These are phyloP conservation scores for Penicillium sp. DNA, from an alignment of 2,329 filamentous ascomycete genomes.

Conservation along the genomic window DNA sequence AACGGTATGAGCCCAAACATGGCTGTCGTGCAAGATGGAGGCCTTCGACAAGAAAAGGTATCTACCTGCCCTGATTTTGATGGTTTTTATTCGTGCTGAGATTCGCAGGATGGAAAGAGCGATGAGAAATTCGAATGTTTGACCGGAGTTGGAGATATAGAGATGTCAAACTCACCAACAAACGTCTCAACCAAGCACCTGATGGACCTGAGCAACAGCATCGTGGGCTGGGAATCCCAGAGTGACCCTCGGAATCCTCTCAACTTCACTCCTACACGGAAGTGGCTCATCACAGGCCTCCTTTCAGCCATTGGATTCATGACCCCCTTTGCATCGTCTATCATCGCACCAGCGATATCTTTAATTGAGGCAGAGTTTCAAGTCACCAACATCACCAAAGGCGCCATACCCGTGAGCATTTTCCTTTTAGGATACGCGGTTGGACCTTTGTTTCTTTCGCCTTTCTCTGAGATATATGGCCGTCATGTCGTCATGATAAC, in stretches of 20 bases:
- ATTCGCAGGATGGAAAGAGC: not conserved
- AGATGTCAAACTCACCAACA: not conserved
- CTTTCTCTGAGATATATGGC: conserved; percentile 65
- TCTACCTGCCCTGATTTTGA: not conserved
- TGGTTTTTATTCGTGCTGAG: not conserved
- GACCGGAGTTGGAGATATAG: not conserved
- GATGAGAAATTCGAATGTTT: not conserved
- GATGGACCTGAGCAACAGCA: not conserved
- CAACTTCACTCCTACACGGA: not conserved
- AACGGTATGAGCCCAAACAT: too few species aligned
- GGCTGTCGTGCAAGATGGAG: not conserved
- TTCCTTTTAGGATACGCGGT: conserved; percentile 51
- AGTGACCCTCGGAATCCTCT: not conserved
- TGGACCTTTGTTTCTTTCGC: conserved; percentile 59
- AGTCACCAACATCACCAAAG: not conserved
- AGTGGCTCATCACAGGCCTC: not conserved
- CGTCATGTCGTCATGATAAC: conserved; percentile 57
- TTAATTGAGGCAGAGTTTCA: not conserved
- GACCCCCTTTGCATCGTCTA: not conserved
- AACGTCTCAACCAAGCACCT: not conserved
- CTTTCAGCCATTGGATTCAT: not conserved
- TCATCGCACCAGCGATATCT: not conserved
- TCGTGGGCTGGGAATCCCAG: not conserved
- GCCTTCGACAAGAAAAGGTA: not conserved
- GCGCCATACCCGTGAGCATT: not conserved